Percentiles rank a stretch among this genome's conserved stretches.
Evolutionary conservation across 2,329 filamentous ascomycete genomes (phyloP).

Genomic region (Penicillium sp.): DNA sequence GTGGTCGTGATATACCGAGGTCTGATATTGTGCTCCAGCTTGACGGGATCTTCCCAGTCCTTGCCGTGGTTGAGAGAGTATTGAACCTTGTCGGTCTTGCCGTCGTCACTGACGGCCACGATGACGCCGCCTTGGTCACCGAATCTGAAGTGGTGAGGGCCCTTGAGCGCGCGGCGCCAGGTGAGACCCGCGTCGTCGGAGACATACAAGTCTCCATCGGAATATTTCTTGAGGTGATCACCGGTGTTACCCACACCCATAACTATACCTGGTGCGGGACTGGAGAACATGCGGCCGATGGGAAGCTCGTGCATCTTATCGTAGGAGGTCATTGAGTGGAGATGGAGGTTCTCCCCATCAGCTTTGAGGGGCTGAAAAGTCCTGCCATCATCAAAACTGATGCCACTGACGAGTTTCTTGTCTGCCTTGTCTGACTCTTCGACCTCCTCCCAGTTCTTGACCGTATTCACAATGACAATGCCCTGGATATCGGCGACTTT

Average conservation of each 20-base stretch:
- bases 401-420: slow-evolving; percentile 70
- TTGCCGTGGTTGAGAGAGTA: slow-evolving; percentile 92
- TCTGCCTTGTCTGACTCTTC: slow-evolving; percentile 59
- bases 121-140: slow-evolving; percentile 90
- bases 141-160: slow-evolving; percentile 94
- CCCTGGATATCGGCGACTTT: slow-evolving; percentile 91
- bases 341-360: slow-evolving; percentile 69
- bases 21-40: slow-evolving; percentile 69
- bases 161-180: slow-evolving; percentile 73
- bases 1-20: slow-evolving; percentile 81
- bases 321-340: slow-evolving; percentile 85
- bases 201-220: slow-evolving; percentile 77
- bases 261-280: slow-evolving; percentile 85
- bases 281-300: slow-evolving; percentile 91
- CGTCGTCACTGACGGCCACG: slow-evolving; percentile 73
- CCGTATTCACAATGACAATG: slow-evolving; percentile 84
- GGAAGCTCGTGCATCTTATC: slow-evolving; percentile 46
- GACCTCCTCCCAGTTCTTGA: slow-evolving; percentile 82
- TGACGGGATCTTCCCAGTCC: slow-evolving; percentile 68
- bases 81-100: slow-evolving; percentile 59
- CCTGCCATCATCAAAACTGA: slow-evolving; percentile 94
- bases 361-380: slow-evolving; percentile 75
- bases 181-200: slow-evolving; percentile 88
- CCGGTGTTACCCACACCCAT: slow-evolving; percentile 95
- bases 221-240: slow-evolving; percentile 67